Percentiles rank a stretch among this genome's conserved stretches.
phyloP scores from a whole-genome alignment of 2,329 filamentous ascomycete genomes.

The Orbilia oligospora region DNA sequence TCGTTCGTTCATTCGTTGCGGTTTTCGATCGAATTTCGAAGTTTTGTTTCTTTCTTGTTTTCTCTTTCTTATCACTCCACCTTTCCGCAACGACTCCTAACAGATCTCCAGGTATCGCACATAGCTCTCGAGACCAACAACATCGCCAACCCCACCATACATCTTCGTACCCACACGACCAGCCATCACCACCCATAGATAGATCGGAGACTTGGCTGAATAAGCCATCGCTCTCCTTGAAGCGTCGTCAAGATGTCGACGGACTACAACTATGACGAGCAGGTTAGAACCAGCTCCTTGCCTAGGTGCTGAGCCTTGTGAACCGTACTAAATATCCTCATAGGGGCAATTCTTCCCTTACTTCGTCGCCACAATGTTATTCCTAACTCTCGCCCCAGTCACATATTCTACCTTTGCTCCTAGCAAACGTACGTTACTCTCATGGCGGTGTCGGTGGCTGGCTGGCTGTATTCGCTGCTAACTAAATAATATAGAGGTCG shows the following conservation, averaged over 20 bases:
- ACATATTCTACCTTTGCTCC: conserved; percentile 89
- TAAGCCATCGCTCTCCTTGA: conserved; percentile 44
- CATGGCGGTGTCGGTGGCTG: conserved; percentile 1
- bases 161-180: conserved; percentile 38
- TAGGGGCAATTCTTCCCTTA: conserved; percentile 98
- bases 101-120: conserved; percentile 32
- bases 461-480: not conserved
- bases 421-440: conserved; percentile 73
- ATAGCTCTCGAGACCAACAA: conserved; percentile 10
- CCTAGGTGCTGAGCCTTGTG: conserved; percentile 53
- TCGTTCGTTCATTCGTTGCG: conserved; percentile 7
- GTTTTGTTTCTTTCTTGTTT: conserved; percentile 4
- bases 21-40: conserved; percentile 4
- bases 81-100: conserved; percentile 28
- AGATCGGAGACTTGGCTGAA: conserved; percentile 51
- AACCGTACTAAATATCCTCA: conserved; percentile 41
- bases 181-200: conserved; percentile 34
- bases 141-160: conserved; percentile 47
- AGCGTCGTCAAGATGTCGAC: conserved; percentile 78
- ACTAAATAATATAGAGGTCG: conserved; percentile 64
- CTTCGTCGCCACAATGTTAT: conserved; percentile 92
- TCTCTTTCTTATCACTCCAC: conserved; percentile 25
- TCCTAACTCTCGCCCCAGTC: conserved; percentile 88
- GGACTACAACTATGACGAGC: conserved; percentile 98
- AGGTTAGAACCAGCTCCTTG: conserved; percentile 71